A percentile compares a stretch with the other conserved stretches of the same genome.
phyloP scores from a whole-genome alignment of 768 basidiomycete genomes.

The Lyophyllum shimeji region DNA sequence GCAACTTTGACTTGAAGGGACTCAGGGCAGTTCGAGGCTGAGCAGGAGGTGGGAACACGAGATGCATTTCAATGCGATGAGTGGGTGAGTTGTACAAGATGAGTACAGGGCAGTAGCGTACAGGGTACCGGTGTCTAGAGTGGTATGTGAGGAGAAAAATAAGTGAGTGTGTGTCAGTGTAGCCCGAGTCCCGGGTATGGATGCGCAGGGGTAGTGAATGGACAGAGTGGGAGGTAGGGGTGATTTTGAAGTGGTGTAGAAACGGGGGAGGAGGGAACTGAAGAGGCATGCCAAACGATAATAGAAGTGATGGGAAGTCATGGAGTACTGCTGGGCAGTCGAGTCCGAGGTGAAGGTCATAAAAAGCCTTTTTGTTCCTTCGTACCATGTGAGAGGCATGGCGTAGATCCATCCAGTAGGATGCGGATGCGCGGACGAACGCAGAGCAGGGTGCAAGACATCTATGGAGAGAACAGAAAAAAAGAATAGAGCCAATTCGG shows the following conservation, averaged over 20 bases:
- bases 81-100: conserved; percentile 16
- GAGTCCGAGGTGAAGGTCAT: conserved; percentile 17
- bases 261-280: conserved; percentile 5
- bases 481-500: conserved; percentile 21
- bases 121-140: conserved; percentile 21
- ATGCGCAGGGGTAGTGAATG: neutral
- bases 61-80: conserved; percentile 7
- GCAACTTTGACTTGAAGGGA: neutral
- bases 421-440: conserved; percentile 8
- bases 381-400: neutral
- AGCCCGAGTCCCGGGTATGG: conserved; percentile 6
- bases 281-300: conserved; percentile 6
- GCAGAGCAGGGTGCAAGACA: neutral
- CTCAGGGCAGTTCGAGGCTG: neutral
- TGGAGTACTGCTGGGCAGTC: neutral
- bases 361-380: conserved; percentile 16
- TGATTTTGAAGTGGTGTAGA: conserved; percentile 3
- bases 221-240: neutral
- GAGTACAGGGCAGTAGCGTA: conserved; percentile 19
- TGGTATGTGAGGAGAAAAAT: conserved; percentile 17
- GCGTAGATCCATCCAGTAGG: conserved; percentile 7
- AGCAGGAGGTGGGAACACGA: conserved; percentile 2
- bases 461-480: conserved; percentile 11
- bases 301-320: neutral
- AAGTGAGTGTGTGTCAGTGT: conserved; percentile 1